Base-by-base conservation (phyloP, 805 yeast genomes). In the Naumovozyma baii region DNA sequence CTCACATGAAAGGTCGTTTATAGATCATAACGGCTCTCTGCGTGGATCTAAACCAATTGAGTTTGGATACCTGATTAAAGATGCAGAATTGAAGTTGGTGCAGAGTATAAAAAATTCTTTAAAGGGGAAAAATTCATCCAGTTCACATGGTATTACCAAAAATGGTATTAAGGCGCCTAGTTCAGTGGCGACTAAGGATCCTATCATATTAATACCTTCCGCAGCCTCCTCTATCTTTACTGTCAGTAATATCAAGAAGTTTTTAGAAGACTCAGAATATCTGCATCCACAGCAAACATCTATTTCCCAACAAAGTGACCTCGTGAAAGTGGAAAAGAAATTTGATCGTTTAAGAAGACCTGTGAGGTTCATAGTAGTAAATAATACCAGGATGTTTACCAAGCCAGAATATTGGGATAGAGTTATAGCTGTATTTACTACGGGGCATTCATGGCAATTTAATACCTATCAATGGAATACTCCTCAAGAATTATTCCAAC, bases 371-470 rank as follows among this genome's bases (percentile, higher is more conserved):
- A 45, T 87, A 50, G 82, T 92, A 40, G 96, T 88, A 25, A 94
- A 85, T 57, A 83, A 84, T 41, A 86, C 87, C 4, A 94, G 87
- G 39, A 74, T 79, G 63, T 83, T 83, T 63, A 80, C 83, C 18
- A 90, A 88, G 58, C 94, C 95, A 3, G 97, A 92, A 59, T 86
- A 92, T 63, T 92, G 99, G 99, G 94, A 86, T 55, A 74, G 98
- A 43, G 96, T 92, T 1, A 84, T 90, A 36, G 96, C 95, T 0
- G 83, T 92, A 30, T 81, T 92, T 66, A 90, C 96, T 14, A 90
- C 96, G 9, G 99, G 99, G 10, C 98, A 92, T 65, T 70, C 80
- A 39, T 92, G 99, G 99, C 99, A 92, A 64, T 85, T 92, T 64
- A 76, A 83, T 55, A 76, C 78, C 52, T 92, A 90, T 63, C 83